These are phyloP conservation scores for Cercospora canescens DNA, from an alignment of 2,329 filamentous ascomycete genomes.

Conservation along the genomic window DNA sequence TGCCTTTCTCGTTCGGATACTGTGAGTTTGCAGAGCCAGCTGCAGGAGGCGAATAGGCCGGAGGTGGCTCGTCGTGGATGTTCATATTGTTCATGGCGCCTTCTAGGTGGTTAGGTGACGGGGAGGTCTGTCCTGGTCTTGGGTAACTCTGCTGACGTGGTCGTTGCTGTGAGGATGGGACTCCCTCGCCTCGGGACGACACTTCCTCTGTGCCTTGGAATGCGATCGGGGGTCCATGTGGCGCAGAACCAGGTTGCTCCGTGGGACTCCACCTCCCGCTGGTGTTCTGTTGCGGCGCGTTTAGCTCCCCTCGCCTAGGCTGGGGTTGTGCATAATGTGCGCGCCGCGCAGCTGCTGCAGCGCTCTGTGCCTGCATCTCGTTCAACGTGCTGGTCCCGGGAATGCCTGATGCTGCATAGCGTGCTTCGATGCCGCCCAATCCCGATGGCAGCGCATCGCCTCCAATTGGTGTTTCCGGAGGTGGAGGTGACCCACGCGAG, in stretches of 20 bases:
- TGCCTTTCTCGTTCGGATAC: constrained; percentile 77
- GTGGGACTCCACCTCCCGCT: constrained; percentile 91
- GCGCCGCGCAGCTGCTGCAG: constrained; percentile 76
- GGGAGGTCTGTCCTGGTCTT: constrained; percentile 47
- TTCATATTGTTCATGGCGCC: constrained; percentile 84
- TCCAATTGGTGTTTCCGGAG: constrained; percentile 81
- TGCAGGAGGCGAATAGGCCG: constrained; percentile 72
- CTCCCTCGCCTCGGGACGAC: constrained; percentile 32
- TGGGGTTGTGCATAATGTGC: constrained; percentile 66
- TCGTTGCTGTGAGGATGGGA: constrained; percentile 18
- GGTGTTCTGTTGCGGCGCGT: constrained; percentile 36
- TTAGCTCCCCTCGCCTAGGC: constrained; percentile 47
- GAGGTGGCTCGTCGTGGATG: constrained; percentile 79
- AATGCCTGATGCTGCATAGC: constrained; percentile 89
- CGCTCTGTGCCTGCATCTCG: constrained; percentile 71
- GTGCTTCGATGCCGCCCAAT: constrained; percentile 77
- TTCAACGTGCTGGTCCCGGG: constrained; percentile 81
- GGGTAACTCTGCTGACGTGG: constrained; percentile 28
- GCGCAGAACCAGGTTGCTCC: constrained; percentile 80
- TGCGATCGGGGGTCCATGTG: constrained; percentile 85
- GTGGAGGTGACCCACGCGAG: constrained; percentile 87
- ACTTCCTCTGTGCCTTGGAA: constrained; percentile 84
- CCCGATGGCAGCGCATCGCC: constrained; percentile 23
- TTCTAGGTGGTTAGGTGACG: constrained; percentile 56
- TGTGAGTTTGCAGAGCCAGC: constrained; percentile 50